phyloP scores from a whole-genome alignment of 257 asterid species.

The Solanum corneliomulleri region DNA sequence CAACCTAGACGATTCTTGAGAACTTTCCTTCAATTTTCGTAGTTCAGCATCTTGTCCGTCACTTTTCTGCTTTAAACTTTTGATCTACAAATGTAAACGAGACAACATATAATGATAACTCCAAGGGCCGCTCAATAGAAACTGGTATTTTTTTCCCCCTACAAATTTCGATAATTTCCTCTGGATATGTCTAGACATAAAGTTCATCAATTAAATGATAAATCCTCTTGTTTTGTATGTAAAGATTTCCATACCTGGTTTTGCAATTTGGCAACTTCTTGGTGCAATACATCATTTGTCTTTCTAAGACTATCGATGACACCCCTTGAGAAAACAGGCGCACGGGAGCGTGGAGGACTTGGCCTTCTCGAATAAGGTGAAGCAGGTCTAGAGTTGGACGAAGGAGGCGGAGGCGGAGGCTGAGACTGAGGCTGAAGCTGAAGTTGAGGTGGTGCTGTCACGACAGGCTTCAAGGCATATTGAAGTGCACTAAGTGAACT shows the following conservation, averaged over 20 bases:
- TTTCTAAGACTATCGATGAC: slow-evolving; percentile 67
- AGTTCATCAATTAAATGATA: not conserved
- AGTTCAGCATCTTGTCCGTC: slow-evolving; percentile 58
- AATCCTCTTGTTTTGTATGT: not conserved
- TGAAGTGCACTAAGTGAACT: slow-evolving; percentile 92
- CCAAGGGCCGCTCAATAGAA: not conserved
- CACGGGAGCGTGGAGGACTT: slow-evolving; percentile 70
- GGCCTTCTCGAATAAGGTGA: slow-evolving; percentile 89
- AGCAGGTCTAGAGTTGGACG: slow-evolving; percentile 57
- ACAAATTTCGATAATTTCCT: not conserved
- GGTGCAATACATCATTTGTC: slow-evolving; percentile 61
- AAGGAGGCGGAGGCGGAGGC: slow-evolving; percentile 25
- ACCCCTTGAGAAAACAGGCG: slow-evolving; percentile 78
- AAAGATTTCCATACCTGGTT: slow-evolving; percentile 37
- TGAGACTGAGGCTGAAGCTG: slow-evolving; percentile 26
- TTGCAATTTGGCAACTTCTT: slow-evolving; percentile 65
- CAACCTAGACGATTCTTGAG: slow-evolving; percentile 35
- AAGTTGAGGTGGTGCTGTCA: slow-evolving; percentile 24
- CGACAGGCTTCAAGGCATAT: slow-evolving; percentile 59
- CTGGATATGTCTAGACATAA: not conserved
- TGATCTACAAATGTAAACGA: slow-evolving; percentile 29
- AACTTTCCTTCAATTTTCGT: slow-evolving; percentile 40
- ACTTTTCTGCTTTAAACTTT: slow-evolving; percentile 49
- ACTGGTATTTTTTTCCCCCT: not conserved
- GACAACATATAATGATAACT: not conserved